Conservation (phyloP, 2,329 filamentous ascomycete genomes). For the Aspergillus terreus region DNA sequence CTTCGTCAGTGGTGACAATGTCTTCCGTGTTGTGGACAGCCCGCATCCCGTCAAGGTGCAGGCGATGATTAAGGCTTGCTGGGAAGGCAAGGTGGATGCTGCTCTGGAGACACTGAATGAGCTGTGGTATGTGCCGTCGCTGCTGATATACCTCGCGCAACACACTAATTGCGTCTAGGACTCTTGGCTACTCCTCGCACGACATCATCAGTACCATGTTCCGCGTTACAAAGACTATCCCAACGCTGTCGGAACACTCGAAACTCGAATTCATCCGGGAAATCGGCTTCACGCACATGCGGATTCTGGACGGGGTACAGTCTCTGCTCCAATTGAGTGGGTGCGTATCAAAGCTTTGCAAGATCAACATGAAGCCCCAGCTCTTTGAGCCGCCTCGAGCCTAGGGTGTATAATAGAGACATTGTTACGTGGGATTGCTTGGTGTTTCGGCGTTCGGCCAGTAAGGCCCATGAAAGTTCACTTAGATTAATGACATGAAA, state of each 20-base stretch:
- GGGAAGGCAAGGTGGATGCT: slow-evolving; percentile 84
- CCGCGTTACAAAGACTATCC: slow-evolving; percentile 93
- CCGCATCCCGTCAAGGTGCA: slow-evolving; percentile 98
- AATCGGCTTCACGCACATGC: slow-evolving; percentile 99
- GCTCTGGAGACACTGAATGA: slow-evolving; percentile 84
- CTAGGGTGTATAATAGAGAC: slow-evolving; percentile 12
- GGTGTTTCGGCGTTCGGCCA: slow-evolving; percentile 18
- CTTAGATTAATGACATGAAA: not conserved
- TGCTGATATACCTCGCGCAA: not conserved
- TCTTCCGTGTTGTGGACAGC: slow-evolving; percentile 95
- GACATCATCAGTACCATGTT: slow-evolving; percentile 99
- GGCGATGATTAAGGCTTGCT: slow-evolving; percentile 96
- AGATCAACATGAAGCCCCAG: slow-evolving; percentile 92
- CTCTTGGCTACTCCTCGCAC: slow-evolving; percentile 93
- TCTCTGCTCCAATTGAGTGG: slow-evolving; percentile 91
- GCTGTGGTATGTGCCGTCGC: slow-evolving; percentile 62
- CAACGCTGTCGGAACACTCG: slow-evolving; percentile 84
- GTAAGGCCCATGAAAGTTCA: not conserved
- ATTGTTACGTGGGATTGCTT: slow-evolving; percentile 16
- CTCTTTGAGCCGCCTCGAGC: slow-evolving; percentile 58
- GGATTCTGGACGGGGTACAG: slow-evolving; percentile 95
- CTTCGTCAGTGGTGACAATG: slow-evolving; percentile 95
- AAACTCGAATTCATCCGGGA: slow-evolving; percentile 98
- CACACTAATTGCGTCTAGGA: slow-evolving; percentile 38
- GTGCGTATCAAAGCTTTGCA: slow-evolving; percentile 85